phyloP scores from a whole-genome alignment of 768 basidiomycete genomes.

The Cystobasidium ongulense region DNA sequence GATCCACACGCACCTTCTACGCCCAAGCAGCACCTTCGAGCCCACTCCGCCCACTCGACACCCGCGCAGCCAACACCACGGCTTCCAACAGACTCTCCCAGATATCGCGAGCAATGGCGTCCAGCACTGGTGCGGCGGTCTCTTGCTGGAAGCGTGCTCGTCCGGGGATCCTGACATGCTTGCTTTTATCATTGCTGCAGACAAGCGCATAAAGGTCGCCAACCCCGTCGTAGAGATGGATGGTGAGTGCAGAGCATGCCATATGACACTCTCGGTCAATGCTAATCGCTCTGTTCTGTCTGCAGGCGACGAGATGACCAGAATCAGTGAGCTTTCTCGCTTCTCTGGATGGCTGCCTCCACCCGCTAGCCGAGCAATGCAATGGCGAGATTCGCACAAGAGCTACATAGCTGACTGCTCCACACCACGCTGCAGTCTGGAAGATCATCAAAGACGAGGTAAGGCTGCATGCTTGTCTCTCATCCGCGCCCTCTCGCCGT shows the following conservation, averaged over 20 bases:
- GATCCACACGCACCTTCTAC: not conserved
- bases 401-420: not conserved
- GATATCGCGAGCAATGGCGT: slow-evolving; percentile 27
- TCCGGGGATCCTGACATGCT: not conserved
- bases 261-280: not conserved
- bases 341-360: not conserved
- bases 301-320: slow-evolving; percentile 86
- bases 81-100: slow-evolving; percentile 23
- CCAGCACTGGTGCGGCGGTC: not conserved
- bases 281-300: too few species aligned
- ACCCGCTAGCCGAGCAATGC: not conserved
- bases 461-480: slow-evolving; percentile 41
- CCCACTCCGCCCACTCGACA: not conserved
- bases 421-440: slow-evolving; percentile 13
- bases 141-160: not conserved
- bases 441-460: slow-evolving; percentile 60
- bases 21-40: not conserved
- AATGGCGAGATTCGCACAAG: not conserved
- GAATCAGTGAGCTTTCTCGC: slow-evolving; percentile 91
- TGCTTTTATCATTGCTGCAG: not conserved
- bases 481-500: not conserved
- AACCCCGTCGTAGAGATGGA: slow-evolving; percentile 44
- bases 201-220: slow-evolving; percentile 39
- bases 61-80: not conserved
- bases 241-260: slow-evolving; percentile 29